These are phyloP conservation scores for Vitis labrusca DNA, from an alignment of 164 flowering plant genomes.

Conservation along the genomic window DNA sequence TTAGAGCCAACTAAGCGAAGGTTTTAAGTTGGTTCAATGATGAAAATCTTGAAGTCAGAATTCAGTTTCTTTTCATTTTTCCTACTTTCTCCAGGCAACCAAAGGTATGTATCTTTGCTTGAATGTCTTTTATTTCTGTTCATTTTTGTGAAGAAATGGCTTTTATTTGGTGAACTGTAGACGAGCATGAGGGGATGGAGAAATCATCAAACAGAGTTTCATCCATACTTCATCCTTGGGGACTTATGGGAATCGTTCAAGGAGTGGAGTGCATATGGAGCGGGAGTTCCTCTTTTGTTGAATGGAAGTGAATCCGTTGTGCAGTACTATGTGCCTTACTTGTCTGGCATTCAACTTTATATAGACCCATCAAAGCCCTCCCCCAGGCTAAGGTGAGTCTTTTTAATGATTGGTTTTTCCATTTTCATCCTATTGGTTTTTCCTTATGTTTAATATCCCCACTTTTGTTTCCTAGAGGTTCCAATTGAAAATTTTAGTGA, in stretches of 20 bases:
- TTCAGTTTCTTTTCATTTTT: not conserved
- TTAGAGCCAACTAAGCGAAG: too few relatives aligned
- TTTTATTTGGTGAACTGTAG: conserved; percentile 17
- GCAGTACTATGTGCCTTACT: conserved; percentile 77
- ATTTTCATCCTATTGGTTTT: too few relatives aligned
- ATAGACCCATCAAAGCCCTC: conserved; percentile 35
- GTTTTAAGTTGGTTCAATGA: not conserved
- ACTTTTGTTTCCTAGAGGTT: too few relatives aligned
- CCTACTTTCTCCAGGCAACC: not conserved
- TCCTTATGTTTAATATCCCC: too few relatives aligned
- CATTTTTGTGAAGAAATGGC: not conserved
- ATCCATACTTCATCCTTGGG: conserved; percentile 53
- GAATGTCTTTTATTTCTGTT: not conserved
- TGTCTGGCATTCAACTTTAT: conserved; percentile 77
- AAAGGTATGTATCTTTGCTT: not conserved
- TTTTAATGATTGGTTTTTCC: not conserved
- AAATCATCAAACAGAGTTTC: conserved; percentile 26
- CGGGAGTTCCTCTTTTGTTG: conserved; percentile 65
- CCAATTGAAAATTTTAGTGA: not conserved
- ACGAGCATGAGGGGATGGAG: conserved; percentile 40
- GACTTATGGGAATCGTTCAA: conserved; percentile 76
- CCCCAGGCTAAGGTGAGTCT: conserved; percentile 31
- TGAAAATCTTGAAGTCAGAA: not conserved
- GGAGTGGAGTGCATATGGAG: conserved; percentile 89
- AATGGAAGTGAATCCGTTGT: conserved; percentile 52